Evolutionary conservation across 2,329 filamentous ascomycete genomes (phyloP), one percentile per base, ranked within the genome.

Genomic region (Arthroderma sp.): DNA sequence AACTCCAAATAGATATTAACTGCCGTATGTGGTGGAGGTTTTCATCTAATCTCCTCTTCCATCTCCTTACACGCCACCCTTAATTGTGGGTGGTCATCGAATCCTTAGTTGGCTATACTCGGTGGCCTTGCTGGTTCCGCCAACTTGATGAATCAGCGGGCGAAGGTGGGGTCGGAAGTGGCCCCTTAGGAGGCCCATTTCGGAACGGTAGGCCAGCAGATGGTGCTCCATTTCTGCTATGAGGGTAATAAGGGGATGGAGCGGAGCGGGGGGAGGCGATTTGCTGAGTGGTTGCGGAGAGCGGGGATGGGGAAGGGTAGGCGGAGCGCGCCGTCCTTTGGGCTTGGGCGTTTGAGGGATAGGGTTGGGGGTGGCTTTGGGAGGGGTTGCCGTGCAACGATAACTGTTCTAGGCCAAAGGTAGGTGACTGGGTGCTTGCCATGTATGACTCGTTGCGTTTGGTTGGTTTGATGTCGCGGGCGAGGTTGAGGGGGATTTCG

Each of bases 141-240:
- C 41, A 43, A n/a, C 32, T 37, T 11, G 36, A 32, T 11, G 36
- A 32, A 8, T 11, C 32, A 9, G 32, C 32, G n/a, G 41, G 30
- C 22, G 41, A 11, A 43, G 66, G 77, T n/a, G 77, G 72, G 15
- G 80, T 72, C 40, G 77, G 77, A 30, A 80, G 66, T 6, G 74
- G 69, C 7, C 74, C 75, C 6, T 68, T 73, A 3, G 65, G 62
- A 34, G 79, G 77, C 29, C 73, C 78, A 38, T 75, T 71, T 39
- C 81, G 75, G 47, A 83, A 73, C 1, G 82, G 80, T 40, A 86
- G 66, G 32, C 72, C 74, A 45, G 81, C 80, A 2, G 74, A 76
- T 42, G 63, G 59, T 38, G 65, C 49, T 30, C 43, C 43, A 27
- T 40, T 45, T 36, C 42, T 38, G 36, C 27, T 39, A 28, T 34